Evolutionary conservation across 768 basidiomycete species (phyloP).

Genomic region (Tulasnella sp.): DNA sequence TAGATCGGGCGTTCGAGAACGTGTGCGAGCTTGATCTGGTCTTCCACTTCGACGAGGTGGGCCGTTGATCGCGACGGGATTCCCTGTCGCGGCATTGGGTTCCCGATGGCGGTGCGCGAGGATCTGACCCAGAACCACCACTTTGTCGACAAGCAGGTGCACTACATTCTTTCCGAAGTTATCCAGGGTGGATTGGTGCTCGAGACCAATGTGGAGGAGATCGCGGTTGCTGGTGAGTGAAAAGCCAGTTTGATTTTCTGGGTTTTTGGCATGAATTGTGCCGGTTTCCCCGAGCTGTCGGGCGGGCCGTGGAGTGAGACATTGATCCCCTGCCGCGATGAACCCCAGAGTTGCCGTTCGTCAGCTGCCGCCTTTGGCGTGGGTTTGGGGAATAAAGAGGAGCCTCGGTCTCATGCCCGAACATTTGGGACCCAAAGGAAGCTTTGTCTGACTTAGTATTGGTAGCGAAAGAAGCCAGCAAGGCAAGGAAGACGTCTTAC

Average conservation of each 20-base stretch:
- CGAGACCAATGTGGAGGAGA: conserved; percentile 89
- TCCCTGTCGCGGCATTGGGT: not conserved
- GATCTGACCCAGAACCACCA: not conserved
- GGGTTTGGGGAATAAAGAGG: not conserved
- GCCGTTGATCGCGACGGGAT: not conserved
- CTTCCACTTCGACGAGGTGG: conserved; percentile 95
- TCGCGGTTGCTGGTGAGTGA: conserved; percentile 58
- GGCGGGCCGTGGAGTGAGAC: conserved; percentile 4
- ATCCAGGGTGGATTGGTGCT: conserved; percentile 95
- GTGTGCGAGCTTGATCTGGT: conserved; percentile 98
- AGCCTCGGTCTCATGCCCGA: conserved; percentile 12
- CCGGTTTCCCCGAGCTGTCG: conserved; percentile 1
- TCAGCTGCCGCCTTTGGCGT: not conserved
- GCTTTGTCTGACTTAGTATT: not conserved
- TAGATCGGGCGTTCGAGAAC: conserved; percentile 94
- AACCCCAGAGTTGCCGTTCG: not conserved
- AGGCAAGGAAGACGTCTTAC: conserved; percentile 69
- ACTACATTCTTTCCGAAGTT: conserved; percentile 91
- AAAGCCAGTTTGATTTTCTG: not conserved
- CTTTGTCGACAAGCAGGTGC: conserved; percentile 48
- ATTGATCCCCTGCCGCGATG: not conserved
- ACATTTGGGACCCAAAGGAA: not conserved
- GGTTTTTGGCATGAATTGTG: conserved; percentile 1
- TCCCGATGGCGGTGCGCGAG: conserved; percentile 7
- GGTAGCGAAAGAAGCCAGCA: conserved; percentile 60